A percentile compares a stretch with the other conserved stretches of the same genome.
Conservation (phyloP, 2,329 filamentous ascomycete genomes). For the Blastomyces parvus region DNA sequence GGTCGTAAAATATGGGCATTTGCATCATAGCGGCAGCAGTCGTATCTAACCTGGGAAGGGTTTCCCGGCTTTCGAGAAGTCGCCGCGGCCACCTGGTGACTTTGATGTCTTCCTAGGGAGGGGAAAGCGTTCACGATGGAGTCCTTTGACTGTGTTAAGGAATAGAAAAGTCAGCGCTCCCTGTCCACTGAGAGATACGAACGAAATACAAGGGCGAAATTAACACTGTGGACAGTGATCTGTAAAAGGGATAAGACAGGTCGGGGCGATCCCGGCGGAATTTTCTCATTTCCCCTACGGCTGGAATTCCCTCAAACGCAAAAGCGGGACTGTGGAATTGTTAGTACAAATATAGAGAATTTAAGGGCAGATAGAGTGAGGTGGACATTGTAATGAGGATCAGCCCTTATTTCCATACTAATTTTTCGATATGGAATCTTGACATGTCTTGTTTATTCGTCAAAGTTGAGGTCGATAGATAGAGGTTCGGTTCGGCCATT, state of each 20-base stretch:
- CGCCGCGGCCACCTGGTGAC: neutral
- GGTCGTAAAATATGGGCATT: neutral
- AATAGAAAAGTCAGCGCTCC: neutral
- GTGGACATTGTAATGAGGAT: too few species aligned
- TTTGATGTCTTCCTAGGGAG: neutral
- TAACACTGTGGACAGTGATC: too few species aligned
- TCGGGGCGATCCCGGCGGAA: too few species aligned
- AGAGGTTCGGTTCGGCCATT: neutral
- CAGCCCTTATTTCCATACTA: too few species aligned
- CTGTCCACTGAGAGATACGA: neutral
- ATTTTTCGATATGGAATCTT: neutral
- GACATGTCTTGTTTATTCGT: neutral
- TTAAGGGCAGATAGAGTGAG: neutral
- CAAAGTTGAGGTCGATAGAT: neutral
- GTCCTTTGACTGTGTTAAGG: neutral
- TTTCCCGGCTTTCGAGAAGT: neutral
- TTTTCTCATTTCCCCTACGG: too few species aligned
- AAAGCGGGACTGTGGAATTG: neutral
- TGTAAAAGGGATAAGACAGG: too few species aligned
- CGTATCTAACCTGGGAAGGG: neutral
- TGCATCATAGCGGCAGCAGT: neutral
- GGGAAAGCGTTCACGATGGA: neutral
- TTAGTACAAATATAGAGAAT: neutral
- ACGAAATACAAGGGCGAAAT: neutral
- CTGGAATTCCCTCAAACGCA: too few species aligned